These are phyloP conservation scores for Chamaecrista fasciculata DNA, from an alignment of 306 rosid genomes.

Conservation along the genomic window DNA sequence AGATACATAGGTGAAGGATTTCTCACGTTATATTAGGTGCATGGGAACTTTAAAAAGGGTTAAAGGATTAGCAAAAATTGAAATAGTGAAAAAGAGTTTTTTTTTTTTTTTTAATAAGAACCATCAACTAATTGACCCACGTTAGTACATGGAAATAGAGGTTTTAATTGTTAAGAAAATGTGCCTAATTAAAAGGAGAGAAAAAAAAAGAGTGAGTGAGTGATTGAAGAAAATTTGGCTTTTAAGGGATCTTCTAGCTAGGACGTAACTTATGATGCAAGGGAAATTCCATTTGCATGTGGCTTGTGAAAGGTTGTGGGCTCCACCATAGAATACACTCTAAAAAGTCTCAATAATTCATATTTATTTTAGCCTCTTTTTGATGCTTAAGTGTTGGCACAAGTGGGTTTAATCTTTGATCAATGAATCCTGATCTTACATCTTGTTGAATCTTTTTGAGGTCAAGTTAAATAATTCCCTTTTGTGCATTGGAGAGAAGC, in stretches of 20 bases:
- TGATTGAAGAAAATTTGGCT: background rate
- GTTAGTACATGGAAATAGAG: too few relatives aligned
- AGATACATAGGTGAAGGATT: slow-evolving; percentile 14
- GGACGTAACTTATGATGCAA: slow-evolving; percentile 19
- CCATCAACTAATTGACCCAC: too few relatives aligned
- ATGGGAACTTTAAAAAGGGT: slow-evolving; percentile 38
- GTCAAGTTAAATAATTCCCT: too few relatives aligned
- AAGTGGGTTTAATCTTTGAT: background rate
- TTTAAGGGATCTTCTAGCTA: slow-evolving; percentile 2
- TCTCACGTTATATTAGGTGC: slow-evolving; percentile 41
- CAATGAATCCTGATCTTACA: background rate
- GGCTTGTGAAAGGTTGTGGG: slow-evolving; percentile 20
- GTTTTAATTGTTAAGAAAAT: too few relatives aligned
- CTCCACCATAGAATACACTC: slow-evolving; percentile 3
- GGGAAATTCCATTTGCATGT: slow-evolving; percentile 26
- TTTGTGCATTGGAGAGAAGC: too few relatives aligned
- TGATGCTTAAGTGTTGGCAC: slow-evolving; percentile 18
- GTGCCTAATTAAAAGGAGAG: too few relatives aligned
- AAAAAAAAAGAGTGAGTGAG: background rate
- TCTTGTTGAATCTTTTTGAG: background rate
- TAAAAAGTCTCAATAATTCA: slow-evolving; percentile 16
- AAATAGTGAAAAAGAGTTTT: too few relatives aligned
- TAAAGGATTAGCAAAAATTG: too few relatives aligned
- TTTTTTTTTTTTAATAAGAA: too few relatives aligned
- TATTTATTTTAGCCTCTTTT: slow-evolving; percentile 15